Conservation (phyloP, 164 flowering plant species). For the Aristolochia fimbriata region DNA sequence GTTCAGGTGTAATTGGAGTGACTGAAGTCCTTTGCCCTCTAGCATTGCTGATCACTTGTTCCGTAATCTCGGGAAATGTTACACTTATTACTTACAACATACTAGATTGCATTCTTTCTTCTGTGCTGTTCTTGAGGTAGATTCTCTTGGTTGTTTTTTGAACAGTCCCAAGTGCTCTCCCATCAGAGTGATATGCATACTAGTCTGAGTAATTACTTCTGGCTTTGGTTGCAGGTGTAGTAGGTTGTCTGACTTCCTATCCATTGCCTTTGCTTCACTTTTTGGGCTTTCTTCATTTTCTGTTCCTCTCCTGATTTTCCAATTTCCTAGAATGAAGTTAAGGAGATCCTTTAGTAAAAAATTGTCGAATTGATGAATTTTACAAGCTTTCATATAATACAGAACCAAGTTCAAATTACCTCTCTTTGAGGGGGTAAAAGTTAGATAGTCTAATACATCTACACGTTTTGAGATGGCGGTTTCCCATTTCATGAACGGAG, state of each 20-base stretch:
- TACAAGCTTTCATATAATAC: no score
- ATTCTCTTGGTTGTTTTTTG: not conserved
- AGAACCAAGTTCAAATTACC: no score
- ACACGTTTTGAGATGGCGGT: no score
- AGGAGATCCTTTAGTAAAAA: no score
- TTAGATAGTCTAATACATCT: no score
- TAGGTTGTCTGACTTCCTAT: conserved; percentile 12
- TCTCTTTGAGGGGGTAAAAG: no score
- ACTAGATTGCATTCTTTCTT: conserved; percentile 4
- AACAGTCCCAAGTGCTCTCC: not conserved
- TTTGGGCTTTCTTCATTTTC: conserved; percentile 11
- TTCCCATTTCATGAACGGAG: no score
- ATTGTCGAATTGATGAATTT: no score
- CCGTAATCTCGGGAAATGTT: conserved; percentile 12
- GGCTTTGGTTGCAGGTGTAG: conserved; percentile 12
- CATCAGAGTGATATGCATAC: not conserved
- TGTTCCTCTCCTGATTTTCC: conserved; percentile 13
- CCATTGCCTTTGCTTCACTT: conserved; percentile 10
- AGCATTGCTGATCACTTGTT: conserved; percentile 12
- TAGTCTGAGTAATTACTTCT: not conserved
- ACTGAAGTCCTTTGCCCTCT: conserved; percentile 9
- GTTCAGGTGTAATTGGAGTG: conserved; percentile 9
- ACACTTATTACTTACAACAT: conserved; percentile 10
- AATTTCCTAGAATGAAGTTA: conserved; percentile 10
- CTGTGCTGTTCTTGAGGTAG: conserved; percentile 9